phyloP scores from a whole-genome alignment of 805 yeast genomes.

The Scheffersomyces amazonensis region DNA sequence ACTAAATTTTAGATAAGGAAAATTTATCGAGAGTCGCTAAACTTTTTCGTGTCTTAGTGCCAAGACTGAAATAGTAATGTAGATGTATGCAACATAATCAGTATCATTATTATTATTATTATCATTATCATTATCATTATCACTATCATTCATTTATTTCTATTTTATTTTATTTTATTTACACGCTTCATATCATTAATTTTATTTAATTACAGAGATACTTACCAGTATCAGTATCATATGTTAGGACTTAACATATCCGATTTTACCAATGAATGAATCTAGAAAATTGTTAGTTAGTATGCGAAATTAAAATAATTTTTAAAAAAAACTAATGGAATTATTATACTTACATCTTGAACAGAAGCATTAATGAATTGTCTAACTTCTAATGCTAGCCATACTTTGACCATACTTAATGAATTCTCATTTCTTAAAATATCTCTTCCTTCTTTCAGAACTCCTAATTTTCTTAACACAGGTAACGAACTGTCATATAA shows the following conservation, averaged over 20 bases:
- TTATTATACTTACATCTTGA: slow-evolving; percentile 59
- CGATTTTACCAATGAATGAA: slow-evolving; percentile 41
- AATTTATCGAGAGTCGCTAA: too few species aligned
- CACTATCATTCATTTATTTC: too few species aligned
- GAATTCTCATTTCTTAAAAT: slow-evolving; percentile 55
- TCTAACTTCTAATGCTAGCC: slow-evolving; percentile 87
- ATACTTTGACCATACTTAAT: slow-evolving; percentile 82
- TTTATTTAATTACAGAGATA: too few species aligned
- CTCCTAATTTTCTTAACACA: slow-evolving; percentile 75
- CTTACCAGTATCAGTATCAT: slow-evolving; percentile 13
- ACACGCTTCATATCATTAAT: too few species aligned
- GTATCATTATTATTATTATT: too few species aligned
- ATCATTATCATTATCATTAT: too few species aligned
- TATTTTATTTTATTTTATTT: too few species aligned
- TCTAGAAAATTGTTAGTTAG: slow-evolving; percentile 23
- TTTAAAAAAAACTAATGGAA: not conserved
- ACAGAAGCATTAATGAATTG: slow-evolving; percentile 81
- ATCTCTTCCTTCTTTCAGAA: slow-evolving; percentile 61
- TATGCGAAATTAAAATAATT: too few species aligned
- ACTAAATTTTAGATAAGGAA: too few species aligned
- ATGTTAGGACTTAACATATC: slow-evolving; percentile 46
- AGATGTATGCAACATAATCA: too few species aligned
- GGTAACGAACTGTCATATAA: slow-evolving; percentile 65
- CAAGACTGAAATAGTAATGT: too few species aligned
- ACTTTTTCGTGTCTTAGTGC: too few species aligned